A percentile compares a stretch with the other conserved stretches of the same genome.
Conservation (phyloP, 2,329 filamentous ascomycete species). For the Xylaria digitata region DNA sequence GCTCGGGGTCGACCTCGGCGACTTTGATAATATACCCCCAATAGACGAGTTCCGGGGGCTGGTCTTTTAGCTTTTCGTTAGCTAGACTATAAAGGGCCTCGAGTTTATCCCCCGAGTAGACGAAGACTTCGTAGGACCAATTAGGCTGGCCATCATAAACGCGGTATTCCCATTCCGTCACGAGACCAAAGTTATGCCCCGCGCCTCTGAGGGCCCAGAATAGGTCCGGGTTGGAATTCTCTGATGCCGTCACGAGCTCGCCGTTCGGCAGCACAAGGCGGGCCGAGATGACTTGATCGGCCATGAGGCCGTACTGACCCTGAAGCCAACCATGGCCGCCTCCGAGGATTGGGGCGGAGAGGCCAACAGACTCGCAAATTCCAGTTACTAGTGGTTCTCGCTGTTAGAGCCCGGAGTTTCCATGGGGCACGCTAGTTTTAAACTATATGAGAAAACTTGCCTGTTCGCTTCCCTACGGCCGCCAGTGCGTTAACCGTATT, state of each 20-base stretch:
- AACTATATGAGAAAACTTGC: slow-evolving; percentile 7
- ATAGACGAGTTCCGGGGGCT: slow-evolving; percentile 30
- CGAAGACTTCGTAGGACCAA: slow-evolving; percentile 38
- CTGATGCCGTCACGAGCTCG: slow-evolving; percentile 33
- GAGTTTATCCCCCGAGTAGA: slow-evolving; percentile 37
- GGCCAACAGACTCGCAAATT: slow-evolving; percentile 64
- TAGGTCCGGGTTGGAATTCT: slow-evolving; percentile 45
- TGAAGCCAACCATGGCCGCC: slow-evolving; percentile 55
- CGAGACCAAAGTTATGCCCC: slow-evolving; percentile 41
- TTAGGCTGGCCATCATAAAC: slow-evolving; percentile 28
- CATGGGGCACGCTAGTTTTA: no score
- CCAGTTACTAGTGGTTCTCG: slow-evolving; percentile 54
- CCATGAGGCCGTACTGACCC: slow-evolving; percentile 38
- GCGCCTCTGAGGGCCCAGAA: slow-evolving; percentile 41
- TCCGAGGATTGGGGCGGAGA: slow-evolving; percentile 57
- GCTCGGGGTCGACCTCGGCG: slow-evolving; percentile 32
- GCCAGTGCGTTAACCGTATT: slow-evolving; percentile 46
- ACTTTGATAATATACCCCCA: slow-evolving; percentile 38
- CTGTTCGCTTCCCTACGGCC: slow-evolving; percentile 46
- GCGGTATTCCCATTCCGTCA: slow-evolving; percentile 33
- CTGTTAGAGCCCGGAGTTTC: no score
- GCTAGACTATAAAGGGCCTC: slow-evolving; percentile 29
- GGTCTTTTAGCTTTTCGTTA: slow-evolving; percentile 25
- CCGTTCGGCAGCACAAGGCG: slow-evolving; percentile 34
- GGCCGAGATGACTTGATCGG: slow-evolving; percentile 39